These are phyloP conservation scores for Globisporangium perplexum DNA, from an alignment of 352 stramenopile species.

Conservation along the genomic window DNA sequence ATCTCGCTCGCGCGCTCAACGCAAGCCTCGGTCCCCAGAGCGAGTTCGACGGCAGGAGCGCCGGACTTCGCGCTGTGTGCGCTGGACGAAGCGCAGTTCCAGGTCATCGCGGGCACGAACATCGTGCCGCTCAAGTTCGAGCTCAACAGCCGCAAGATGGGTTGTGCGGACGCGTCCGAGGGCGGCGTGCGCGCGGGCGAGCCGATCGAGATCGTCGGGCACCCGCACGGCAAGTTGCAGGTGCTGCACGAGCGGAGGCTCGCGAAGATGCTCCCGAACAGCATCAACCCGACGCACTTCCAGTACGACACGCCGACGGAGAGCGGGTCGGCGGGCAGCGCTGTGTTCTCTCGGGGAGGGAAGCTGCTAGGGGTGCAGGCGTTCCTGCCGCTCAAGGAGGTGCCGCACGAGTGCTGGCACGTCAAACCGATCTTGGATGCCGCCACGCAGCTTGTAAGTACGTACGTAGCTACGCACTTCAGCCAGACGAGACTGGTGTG, in stretches of 20 bases:
- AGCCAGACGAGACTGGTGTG: neutral
- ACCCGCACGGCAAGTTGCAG: slow-evolving; percentile 53
- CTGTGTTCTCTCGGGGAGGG: slow-evolving; percentile 51
- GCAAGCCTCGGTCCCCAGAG: neutral
- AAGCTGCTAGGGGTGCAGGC: slow-evolving; percentile 52
- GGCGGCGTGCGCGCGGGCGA: slow-evolving; percentile 17
- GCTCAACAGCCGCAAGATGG: slow-evolving; percentile 56
- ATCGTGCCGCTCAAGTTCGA: slow-evolving; percentile 39
- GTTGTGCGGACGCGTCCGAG: slow-evolving; percentile 19
- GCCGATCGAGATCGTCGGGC: slow-evolving; percentile 45
- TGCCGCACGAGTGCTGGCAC: slow-evolving; percentile 30
- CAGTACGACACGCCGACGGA: slow-evolving; percentile 41
- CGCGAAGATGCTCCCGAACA: slow-evolving; percentile 34
- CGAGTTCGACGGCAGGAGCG: slow-evolving; percentile 6
- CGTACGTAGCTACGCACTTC: slow-evolving; percentile 16
- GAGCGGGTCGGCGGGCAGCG: slow-evolving; percentile 26
- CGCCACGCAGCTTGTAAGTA: slow-evolving; percentile 51
- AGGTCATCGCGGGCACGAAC: slow-evolving; percentile 32
- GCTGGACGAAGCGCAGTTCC: slow-evolving; percentile 46
- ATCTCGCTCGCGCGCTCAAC: slow-evolving; percentile 15
- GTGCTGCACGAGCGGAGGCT: slow-evolving; percentile 35
- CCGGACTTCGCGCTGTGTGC: slow-evolving; percentile 48
- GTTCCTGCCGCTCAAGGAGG: slow-evolving; percentile 30
- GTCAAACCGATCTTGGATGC: slow-evolving; percentile 50
- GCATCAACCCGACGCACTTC: slow-evolving; percentile 44